Conservation (phyloP, 75 land plant species). For the Cunninghamia lanceolata region DNA sequence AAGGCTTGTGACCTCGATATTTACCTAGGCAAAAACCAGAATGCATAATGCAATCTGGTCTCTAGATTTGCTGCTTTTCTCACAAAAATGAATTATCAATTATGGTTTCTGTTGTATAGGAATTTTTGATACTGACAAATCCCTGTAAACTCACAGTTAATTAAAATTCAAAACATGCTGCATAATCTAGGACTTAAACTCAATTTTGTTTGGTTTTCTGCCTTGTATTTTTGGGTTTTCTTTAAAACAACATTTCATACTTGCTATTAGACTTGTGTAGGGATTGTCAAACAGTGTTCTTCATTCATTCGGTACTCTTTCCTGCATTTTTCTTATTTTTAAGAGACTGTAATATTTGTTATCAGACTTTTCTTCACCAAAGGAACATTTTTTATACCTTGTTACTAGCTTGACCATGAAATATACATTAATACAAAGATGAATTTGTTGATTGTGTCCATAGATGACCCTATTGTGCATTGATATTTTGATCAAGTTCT, state of each 20-base stretch:
- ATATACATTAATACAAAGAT: too few relatives aligned
- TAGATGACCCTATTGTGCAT: neutral
- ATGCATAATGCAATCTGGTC: neutral
- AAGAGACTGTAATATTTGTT: neutral
- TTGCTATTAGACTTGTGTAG: neutral
- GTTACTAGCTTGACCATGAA: neutral
- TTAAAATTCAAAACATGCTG: too few relatives aligned
- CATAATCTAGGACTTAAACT: too few relatives aligned
- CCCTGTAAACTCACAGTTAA: neutral
- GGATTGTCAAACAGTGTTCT: neutral
- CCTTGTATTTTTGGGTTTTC: neutral
- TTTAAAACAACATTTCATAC: too few relatives aligned
- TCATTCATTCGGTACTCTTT: neutral
- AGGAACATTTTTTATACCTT: neutral
- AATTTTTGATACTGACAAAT: too few relatives aligned
- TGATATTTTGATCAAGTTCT: neutral
- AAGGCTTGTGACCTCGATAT: neutral
- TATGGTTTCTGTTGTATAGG: neutral
- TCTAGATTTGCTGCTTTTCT: neutral
- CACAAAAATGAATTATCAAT: neutral
- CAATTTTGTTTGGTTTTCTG: neutral
- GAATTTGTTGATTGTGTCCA: neutral
- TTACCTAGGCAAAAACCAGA: neutral
- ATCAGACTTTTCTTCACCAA: neutral
- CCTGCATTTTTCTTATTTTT: neutral